phyloP scores from a whole-genome alignment of 805 yeast genomes.

The Kluyveromyces nonfermentans region DNA sequence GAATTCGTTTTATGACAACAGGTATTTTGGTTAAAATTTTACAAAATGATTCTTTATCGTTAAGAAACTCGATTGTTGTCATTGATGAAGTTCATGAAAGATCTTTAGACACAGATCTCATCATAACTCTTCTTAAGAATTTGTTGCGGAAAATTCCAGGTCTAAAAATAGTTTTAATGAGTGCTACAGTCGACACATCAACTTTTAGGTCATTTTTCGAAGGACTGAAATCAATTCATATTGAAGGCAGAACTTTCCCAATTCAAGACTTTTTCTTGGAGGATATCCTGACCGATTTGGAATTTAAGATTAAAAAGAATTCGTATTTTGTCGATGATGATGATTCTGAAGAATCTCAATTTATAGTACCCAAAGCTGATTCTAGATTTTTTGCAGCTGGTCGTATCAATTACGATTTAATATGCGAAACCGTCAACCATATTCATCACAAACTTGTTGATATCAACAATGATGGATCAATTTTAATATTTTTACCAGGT shows the following conservation, averaged over 20 bases:
- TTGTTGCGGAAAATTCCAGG: conserved; percentile 38
- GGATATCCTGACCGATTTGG: conserved; percentile 45
- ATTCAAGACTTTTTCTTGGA: conserved; percentile 71
- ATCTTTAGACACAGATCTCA: conserved; percentile 81
- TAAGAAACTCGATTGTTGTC: conserved; percentile 54
- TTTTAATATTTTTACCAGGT: conserved; percentile 83
- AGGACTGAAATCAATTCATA: conserved; percentile 57
- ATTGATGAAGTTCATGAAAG: conserved; percentile 97
- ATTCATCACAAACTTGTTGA: conserved; percentile 41
- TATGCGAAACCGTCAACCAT: conserved; percentile 44
- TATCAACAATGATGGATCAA: conserved; percentile 52
- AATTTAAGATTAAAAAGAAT: conserved; percentile 41
- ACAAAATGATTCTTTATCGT: conserved; percentile 40
- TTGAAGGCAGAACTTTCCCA: conserved; percentile 91
- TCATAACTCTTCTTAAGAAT: conserved; percentile 65
- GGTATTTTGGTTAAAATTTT: conserved; percentile 85
- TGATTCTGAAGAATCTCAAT: conserved; percentile 27
- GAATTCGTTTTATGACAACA: conserved; percentile 82
- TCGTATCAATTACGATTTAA: conserved; percentile 64
- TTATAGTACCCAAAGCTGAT: conserved; percentile 49
- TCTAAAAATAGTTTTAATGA: conserved; percentile 73
- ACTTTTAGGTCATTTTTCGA: conserved; percentile 61
- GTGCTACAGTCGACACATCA: conserved; percentile 79
- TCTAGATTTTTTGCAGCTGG: conserved; percentile 59
- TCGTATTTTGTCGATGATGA: conserved; percentile 15